These are phyloP conservation scores for Aaosphaeria arxii DNA, from an alignment of 2,329 filamentous ascomycete genomes.

Conservation along the genomic window DNA sequence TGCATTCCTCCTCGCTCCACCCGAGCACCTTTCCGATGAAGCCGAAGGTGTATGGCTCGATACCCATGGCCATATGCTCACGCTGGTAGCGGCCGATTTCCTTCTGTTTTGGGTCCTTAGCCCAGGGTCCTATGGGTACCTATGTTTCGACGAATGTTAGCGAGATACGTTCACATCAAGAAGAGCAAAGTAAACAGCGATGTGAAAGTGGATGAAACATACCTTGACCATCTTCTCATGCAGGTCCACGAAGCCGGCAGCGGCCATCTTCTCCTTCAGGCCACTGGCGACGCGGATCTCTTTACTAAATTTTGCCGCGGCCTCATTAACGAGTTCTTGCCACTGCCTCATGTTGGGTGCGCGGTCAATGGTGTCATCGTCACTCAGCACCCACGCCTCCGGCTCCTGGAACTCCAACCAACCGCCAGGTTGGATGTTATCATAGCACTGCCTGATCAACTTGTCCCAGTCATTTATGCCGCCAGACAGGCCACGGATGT, in stretches of 20 bases:
- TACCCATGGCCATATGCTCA: constrained; percentile 32
- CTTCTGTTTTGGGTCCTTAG: constrained; percentile 49
- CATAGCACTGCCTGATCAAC: constrained; percentile 27
- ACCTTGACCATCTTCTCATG: constrained; percentile 33
- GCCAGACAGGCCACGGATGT: constrained; percentile 43
- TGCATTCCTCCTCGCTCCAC: constrained; percentile 33
- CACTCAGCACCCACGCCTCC: constrained; percentile 26
- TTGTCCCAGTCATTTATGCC: constrained; percentile 42
- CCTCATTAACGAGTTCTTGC: constrained; percentile 28
- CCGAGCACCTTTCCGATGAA: constrained; percentile 34
- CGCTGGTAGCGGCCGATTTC: constrained; percentile 45
- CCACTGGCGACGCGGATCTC: constrained; percentile 19
- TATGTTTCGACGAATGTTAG: constrained; percentile 2
- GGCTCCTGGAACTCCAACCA: constrained; percentile 38
- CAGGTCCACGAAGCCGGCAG: constrained; percentile 24
- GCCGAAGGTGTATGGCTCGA: constrained; percentile 35
- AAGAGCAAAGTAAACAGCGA: too few relatives aligned
- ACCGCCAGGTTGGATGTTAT: constrained; percentile 27
- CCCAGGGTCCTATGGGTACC: constrained; percentile 41
- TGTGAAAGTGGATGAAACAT: neutral
- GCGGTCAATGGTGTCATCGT: constrained; percentile 26
- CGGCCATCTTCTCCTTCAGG: constrained; percentile 24
- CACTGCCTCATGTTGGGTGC: constrained; percentile 22
- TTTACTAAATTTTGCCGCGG: constrained; percentile 22
- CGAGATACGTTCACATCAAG: too few relatives aligned